Base-by-base conservation (phyloP, 1,284 basidiomycete species). In the Apiotrichum sp. region DNA sequence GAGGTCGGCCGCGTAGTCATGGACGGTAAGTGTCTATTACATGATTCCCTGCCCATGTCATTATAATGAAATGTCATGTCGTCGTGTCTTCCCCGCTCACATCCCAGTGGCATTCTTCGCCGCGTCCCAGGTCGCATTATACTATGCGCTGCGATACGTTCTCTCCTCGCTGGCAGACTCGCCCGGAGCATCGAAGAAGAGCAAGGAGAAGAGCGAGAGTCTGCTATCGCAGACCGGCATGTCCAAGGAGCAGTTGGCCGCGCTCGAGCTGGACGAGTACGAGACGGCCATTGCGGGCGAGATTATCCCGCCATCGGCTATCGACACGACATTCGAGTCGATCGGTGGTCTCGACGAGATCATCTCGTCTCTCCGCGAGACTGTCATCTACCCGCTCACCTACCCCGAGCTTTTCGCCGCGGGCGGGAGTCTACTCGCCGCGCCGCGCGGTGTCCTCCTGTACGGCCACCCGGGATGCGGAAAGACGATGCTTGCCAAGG, bases 301-400 rank as follows among this genome's bases (percentile, higher is more conserved):
- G 63, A 77, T 80, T 53, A 78, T 80, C 59, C 74, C 79, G 10
- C 76, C 79, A 13, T 66, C 73, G n/a, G 74, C 78, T 47, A 80
- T 80, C 53, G 74, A 74, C 36, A 78, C 78, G 33, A 77, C 78
- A 36, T 80, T 80, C 52, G 77, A 78, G 49, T 64, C 61, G 35
- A 75, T 99, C 57, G 96, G 95, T n/a, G 96, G 96, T 6, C 82
- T 99, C 32, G 96, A 99, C 51, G 80, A 86, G 39, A 97, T 98
- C 67, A 88, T 98, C 61, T 82, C 86, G 29, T 90, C 87, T 36
- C 82, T 99, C 53, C 86, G 91, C 55, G 95, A 98, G 79, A 92
- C 92, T 58, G 87, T 99, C 61, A 98, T 98, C 69, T 96, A 92
- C 70, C 96, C 95, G 2, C 83, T 98, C 44, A 86, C 89, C 59